Evolutionary conservation across 192 early-diverging fungal genomes (phyloP), one percentile per base, ranked within the genome.

Genomic region (Coemansia sp.): DNA sequence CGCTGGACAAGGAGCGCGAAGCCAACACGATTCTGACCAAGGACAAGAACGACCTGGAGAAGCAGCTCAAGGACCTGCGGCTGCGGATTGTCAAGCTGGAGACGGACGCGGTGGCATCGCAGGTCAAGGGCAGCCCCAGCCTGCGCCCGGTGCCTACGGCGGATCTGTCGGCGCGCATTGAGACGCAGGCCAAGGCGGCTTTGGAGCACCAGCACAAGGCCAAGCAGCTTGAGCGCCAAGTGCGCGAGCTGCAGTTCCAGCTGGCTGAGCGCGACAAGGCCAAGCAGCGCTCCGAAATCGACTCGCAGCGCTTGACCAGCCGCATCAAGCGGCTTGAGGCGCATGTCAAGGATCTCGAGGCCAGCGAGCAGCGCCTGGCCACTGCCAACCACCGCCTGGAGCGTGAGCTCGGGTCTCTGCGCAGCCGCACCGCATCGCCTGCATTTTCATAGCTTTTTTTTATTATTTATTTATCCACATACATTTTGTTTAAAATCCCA

Each of bases 181-280:
- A 80, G 49, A 45, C 65, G 10, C 67, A 72, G 56, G 65, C 64
- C 36, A 72, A 79, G 66, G 58, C 62, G 28, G 64, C 77, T 5
- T 50, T 72, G 9, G 75, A 78, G 53, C 57, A 61, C 43, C 62
- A 75, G 67, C 78, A 71, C 31, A 74, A 63, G 48, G 36, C 63
- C 26, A 70, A 70, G 43, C 63, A 75, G 68, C 63, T 76, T 33
- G 92, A 95, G 59, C 80, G 92, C 52, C 79, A 84, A 52, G 83
- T 94, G 57, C 82, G 90, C 14, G 91, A 94, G 72, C 72, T 94
- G 50, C 91, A 94, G 71, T 90, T 89, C 76, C 90, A 94, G 58
- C 63, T 95, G 8, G 67, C 75, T 23, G 93, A 95, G 70, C 77
- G 81, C 51, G 90, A 95, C 26, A 91, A 91, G 70, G 70, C 87